phyloP scores from a whole-genome alignment of 2,329 filamentous ascomycete genomes.

The Zasmidium cellare region DNA sequence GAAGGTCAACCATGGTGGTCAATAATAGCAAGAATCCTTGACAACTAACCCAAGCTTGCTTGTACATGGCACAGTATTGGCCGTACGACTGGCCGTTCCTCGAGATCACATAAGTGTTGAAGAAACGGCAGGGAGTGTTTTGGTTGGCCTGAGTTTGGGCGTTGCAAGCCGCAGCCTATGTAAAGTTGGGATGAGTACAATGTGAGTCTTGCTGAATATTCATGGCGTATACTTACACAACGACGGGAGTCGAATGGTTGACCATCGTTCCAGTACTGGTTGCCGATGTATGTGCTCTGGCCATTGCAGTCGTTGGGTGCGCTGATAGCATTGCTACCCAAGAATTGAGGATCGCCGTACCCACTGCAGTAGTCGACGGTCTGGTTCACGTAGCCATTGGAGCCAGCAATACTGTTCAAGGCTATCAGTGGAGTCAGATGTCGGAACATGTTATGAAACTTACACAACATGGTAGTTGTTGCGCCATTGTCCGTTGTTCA shows the following conservation, averaged over 20 bases:
- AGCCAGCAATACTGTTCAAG: constrained; percentile 6
- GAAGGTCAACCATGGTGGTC: too few relatives aligned
- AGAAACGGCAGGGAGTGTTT: constrained; percentile 18
- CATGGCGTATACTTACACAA: constrained; percentile 26
- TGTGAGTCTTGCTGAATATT: neutral
- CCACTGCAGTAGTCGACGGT: constrained; percentile 9
- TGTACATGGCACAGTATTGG: constrained; percentile 25
- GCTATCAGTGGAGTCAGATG: too few relatives aligned
- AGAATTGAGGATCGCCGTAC: constrained; percentile 16
- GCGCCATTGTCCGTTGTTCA: constrained; percentile 29
- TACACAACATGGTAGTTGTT: constrained; percentile 17
- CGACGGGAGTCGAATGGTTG: constrained; percentile 32
- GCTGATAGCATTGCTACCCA: constrained; percentile 28
- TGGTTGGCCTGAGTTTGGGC: constrained; percentile 5
- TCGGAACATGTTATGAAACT: too few relatives aligned
- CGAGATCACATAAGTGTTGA: constrained; percentile 20
- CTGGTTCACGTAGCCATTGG: constrained; percentile 3
- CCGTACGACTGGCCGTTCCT: constrained; percentile 21
- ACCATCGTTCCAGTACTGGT: constrained; percentile 29
- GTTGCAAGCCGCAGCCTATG: neutral
- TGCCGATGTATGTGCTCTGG: constrained; percentile 29
- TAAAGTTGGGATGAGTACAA: too few relatives aligned
- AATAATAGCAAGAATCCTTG: too few relatives aligned
- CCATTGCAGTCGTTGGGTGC: constrained; percentile 29
- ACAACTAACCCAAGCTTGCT: constrained; percentile 17